Percentiles rank a stretch among this genome's conserved stretches.
These are phyloP conservation scores for Yarrowia sp. DNA, from an alignment of 805 yeast species.

Conservation along the genomic window DNA sequence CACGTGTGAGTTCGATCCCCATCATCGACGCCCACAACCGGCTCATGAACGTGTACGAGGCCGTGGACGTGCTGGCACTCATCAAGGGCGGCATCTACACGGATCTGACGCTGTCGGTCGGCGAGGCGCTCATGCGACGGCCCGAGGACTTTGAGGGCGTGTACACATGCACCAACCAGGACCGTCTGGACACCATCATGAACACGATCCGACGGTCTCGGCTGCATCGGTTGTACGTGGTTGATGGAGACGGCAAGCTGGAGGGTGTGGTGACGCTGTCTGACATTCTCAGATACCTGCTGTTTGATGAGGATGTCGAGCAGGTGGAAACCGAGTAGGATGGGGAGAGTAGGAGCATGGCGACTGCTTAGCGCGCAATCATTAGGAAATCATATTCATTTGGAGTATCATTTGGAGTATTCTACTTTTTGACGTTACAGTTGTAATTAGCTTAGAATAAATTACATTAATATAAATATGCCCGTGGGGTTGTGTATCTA, in stretches of 20 bases:
- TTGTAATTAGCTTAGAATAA: not conserved
- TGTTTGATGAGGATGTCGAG: conserved; percentile 44
- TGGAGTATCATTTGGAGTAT: not conserved
- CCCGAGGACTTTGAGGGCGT: conserved; percentile 98
- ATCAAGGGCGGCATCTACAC: conserved; percentile 93
- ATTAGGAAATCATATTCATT: not conserved
- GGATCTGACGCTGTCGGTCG: conserved; percentile 85
- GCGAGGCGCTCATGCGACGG: conserved; percentile 90
- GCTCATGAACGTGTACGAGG: conserved; percentile 88
- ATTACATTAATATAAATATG: conserved; percentile 2
- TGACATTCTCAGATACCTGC: conserved; percentile 80
- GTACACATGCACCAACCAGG: conserved; percentile 86
- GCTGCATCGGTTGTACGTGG: conserved; percentile 86
- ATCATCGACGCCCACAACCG: conserved; percentile 72
- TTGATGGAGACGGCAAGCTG: conserved; percentile 74
- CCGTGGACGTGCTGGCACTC: conserved; percentile 87
- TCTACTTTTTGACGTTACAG: no score
- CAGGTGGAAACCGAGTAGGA: not conserved
- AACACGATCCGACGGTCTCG: conserved; percentile 90
- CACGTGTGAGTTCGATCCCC: conserved; percentile 89
- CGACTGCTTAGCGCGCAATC: not conserved
- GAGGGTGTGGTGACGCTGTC: conserved; percentile 85
- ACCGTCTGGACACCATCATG: conserved; percentile 81
- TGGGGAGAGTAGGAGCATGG: no score
- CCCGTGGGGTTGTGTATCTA: not conserved